Evolutionary conservation across 2,329 filamentous ascomycete genomes (phyloP).

Genomic region (Pyricularia sp.): DNA sequence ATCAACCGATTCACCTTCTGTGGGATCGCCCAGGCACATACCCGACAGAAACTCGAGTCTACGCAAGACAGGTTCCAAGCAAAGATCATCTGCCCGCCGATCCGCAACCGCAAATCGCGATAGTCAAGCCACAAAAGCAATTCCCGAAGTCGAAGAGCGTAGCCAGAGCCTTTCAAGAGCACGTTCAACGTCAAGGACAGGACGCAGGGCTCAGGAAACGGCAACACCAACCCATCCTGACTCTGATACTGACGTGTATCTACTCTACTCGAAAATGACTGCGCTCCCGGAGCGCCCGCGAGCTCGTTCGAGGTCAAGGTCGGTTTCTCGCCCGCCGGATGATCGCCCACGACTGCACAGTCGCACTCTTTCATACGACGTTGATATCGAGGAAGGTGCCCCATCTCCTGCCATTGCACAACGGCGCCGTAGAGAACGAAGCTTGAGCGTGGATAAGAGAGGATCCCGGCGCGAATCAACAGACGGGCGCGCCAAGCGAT

Average conservation of each 20-base stretch:
- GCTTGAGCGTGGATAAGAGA: slow-evolving; percentile 30
- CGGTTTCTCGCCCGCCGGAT: neutral
- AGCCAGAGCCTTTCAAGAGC: neutral
- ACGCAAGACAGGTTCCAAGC: slow-evolving; percentile 34
- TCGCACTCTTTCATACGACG: slow-evolving; percentile 12
- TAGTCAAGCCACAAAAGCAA: slow-evolving; percentile 28
- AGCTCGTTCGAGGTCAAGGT: neutral
- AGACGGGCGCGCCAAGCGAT: slow-evolving; percentile 35
- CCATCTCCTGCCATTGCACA: slow-evolving; percentile 58
- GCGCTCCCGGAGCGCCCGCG: slow-evolving; percentile 5
- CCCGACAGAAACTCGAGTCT: slow-evolving; percentile 57
- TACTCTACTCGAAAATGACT: slow-evolving; percentile 1
- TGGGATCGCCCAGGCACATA: slow-evolving; percentile 38
- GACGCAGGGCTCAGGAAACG: neutral
- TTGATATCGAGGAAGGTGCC: slow-evolving; percentile 47
- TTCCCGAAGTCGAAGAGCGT: slow-evolving; percentile 14
- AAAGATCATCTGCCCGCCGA: slow-evolving; percentile 28
- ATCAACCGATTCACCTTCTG: slow-evolving; percentile 8
- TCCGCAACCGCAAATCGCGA: slow-evolving; percentile 32
- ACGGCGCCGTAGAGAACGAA: slow-evolving; percentile 36
- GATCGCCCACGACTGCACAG: neutral
- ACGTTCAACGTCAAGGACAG: neutral
- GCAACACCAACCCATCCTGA: neutral
- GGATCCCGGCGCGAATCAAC: slow-evolving; percentile 34
- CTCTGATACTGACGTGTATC: neutral